These are phyloP conservation scores for Paramecium sonneborni DNA, from an alignment of 73 alveolate species.

Conservation along the genomic window DNA sequence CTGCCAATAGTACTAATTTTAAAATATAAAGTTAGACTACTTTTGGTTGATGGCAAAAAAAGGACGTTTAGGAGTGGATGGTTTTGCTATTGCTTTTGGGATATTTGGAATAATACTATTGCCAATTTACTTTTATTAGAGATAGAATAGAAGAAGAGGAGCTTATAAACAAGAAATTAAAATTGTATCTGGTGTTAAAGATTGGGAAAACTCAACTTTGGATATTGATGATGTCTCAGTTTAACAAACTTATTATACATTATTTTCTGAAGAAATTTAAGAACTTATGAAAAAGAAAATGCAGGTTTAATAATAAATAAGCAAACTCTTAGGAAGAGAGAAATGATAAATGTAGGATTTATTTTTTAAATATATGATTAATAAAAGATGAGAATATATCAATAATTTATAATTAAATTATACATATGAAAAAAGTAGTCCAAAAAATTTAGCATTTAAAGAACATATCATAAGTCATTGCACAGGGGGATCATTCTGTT, in stretches of 20 bases:
- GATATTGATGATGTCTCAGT: slow-evolving; percentile 42
- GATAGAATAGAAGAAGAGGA: not conserved
- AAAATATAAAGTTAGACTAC: not conserved
- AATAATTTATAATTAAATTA: not conserved
- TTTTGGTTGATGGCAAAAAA: not conserved
- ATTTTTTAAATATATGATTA: too few relatives aligned
- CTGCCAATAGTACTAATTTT: not conserved
- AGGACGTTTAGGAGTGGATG: slow-evolving; percentile 50
- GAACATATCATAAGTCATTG: not conserved
- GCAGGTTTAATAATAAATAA: not conserved
- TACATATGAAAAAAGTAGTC: slow-evolving; percentile 38
- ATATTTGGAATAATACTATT: slow-evolving; percentile 2
- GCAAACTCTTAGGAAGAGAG: slow-evolving; percentile 32
- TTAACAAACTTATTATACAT: slow-evolving; percentile 19
- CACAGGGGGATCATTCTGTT: not conserved
- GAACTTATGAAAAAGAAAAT: not conserved
- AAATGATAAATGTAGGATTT: too few relatives aligned
- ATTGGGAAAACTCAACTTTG: not conserved
- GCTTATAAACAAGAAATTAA: not conserved
- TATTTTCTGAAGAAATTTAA: not conserved
- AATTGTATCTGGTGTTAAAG: slow-evolving; percentile 8
- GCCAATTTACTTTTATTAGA: slow-evolving; percentile 6
- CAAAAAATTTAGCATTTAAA: not conserved
- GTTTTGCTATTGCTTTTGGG: slow-evolving; percentile 45
- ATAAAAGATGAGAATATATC: too few relatives aligned